Percentiles rank a stretch among this genome's conserved stretches.
Conservation (phyloP, 768 basidiomycete genomes). For the Chalciporus chontae region DNA sequence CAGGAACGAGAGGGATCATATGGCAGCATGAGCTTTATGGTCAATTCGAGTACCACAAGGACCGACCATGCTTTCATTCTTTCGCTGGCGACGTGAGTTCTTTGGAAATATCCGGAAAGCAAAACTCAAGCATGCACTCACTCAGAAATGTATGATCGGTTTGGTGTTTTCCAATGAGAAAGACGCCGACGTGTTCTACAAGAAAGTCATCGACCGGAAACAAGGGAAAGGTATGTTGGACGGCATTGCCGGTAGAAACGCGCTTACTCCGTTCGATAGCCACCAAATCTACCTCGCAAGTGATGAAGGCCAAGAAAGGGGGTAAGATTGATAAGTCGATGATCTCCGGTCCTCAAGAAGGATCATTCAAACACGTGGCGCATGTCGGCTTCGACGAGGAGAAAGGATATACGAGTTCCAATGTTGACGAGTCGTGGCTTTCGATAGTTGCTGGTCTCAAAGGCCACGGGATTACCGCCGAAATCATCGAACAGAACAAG, state of each 20-base stretch:
- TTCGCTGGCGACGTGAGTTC: slow-evolving; percentile 88
- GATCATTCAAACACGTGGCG: slow-evolving; percentile 84
- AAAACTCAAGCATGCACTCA: not conserved
- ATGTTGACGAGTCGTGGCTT: slow-evolving; percentile 90
- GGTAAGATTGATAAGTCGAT: slow-evolving; percentile 90
- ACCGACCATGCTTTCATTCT: slow-evolving; percentile 88
- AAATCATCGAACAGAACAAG: slow-evolving; percentile 72
- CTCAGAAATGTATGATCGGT: slow-evolving; percentile 85
- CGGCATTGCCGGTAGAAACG: not conserved
- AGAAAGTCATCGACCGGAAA: slow-evolving; percentile 75
- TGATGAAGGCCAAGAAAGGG: slow-evolving; percentile 56
- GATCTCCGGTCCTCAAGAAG: slow-evolving; percentile 78
- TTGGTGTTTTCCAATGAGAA: slow-evolving; percentile 85
- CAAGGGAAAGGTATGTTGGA: slow-evolving; percentile 48
- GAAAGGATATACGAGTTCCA: slow-evolving; percentile 79
- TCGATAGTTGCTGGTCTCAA: slow-evolving; percentile 65
- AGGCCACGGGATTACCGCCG: slow-evolving; percentile 58
- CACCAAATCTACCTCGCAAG: slow-evolving; percentile 48
- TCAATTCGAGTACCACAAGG: slow-evolving; percentile 75
- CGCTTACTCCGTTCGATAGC: slow-evolving; percentile 16
- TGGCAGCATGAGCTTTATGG: slow-evolving; percentile 94
- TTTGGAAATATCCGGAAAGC: not conserved
- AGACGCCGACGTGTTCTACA: slow-evolving; percentile 82
- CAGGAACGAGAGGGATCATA: slow-evolving; percentile 79
- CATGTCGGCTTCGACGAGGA: slow-evolving; percentile 94